These are phyloP conservation scores for Lagerstroemia fauriei DNA, from an alignment of 441 rosid genomes.

Conservation along the genomic window DNA sequence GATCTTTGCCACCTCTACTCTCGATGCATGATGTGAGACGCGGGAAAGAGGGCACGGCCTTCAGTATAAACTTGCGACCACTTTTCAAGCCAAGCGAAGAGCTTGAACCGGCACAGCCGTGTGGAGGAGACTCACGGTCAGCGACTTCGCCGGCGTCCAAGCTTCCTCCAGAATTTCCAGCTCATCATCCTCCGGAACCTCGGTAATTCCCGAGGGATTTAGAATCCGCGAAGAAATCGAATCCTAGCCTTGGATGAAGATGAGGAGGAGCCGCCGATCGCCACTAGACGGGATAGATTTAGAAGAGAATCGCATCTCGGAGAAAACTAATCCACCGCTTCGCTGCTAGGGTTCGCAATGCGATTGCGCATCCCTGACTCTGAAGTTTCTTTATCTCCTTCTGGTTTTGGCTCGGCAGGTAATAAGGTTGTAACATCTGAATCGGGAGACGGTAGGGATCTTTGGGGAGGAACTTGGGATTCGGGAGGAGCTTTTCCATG, in stretches of 20 bases:
- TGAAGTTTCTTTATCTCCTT: slow-evolving; percentile 30
- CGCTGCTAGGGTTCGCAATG: slow-evolving; percentile 24
- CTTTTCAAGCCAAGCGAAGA: slow-evolving; percentile 49
- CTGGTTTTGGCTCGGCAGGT: slow-evolving; percentile 31
- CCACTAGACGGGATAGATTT: slow-evolving; percentile 32
- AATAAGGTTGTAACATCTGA: slow-evolving; percentile 37
- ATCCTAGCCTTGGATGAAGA: slow-evolving; percentile 35
- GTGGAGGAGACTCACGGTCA: slow-evolving; percentile 57
- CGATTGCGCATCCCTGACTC: slow-evolving; percentile 28
- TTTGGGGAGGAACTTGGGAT: slow-evolving; percentile 34
- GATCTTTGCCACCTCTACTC: slow-evolving; percentile 26
- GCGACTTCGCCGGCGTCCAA: slow-evolving; percentile 36
- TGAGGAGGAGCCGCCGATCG: slow-evolving; percentile 22
- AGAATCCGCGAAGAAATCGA: slow-evolving; percentile 14
- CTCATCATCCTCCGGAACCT: slow-evolving; percentile 45
- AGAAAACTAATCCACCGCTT: slow-evolving; percentile 35
- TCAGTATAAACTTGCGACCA: slow-evolving; percentile 60
- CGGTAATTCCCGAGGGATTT: slow-evolving; percentile 27
- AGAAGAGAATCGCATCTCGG: slow-evolving; percentile 33
- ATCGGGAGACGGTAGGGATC: slow-evolving; percentile 37
- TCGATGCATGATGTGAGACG: slow-evolving; percentile 52
- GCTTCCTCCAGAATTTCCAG: slow-evolving; percentile 54
- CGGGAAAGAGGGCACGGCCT: slow-evolving; percentile 57
- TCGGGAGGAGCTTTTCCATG: slow-evolving; percentile 42
- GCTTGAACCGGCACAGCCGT: slow-evolving; percentile 31